These are phyloP conservation scores for Sodiomyces alkalinus DNA, from an alignment of 2,329 filamentous ascomycete species.

Conservation along the genomic window DNA sequence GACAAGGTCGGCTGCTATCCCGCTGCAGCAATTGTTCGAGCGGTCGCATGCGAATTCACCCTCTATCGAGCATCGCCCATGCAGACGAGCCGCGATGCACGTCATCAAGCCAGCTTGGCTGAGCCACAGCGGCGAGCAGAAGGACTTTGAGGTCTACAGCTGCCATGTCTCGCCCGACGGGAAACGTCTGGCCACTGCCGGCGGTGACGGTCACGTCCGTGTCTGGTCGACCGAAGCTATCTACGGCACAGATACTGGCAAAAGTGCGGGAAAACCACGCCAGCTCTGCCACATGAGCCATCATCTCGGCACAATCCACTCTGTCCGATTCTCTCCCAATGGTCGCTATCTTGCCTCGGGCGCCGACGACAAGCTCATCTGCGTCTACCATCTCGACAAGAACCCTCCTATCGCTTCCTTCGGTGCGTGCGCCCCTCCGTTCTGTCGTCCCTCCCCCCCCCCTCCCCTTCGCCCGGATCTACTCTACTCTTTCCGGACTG, in stretches of 20 bases:
- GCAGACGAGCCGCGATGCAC: conserved; percentile 40
- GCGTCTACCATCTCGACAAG: conserved; percentile 83
- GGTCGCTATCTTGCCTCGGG: conserved; percentile 91
- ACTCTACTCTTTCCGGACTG: too few relatives aligned
- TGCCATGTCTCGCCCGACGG: conserved; percentile 95
- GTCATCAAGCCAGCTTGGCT: conserved; percentile 94
- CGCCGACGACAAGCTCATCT: conserved; percentile 97
- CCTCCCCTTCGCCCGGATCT: too few relatives aligned
- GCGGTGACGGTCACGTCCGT: conserved; percentile 92
- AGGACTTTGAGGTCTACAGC: conserved; percentile 97
- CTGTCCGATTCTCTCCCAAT: conserved; percentile 91
- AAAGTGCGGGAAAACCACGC: conserved; percentile 45
- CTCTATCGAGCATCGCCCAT: neutral
- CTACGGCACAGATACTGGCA: conserved; percentile 39
- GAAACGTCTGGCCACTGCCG: conserved; percentile 78
- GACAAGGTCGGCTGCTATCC: neutral
- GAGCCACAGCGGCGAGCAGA: conserved; percentile 91
- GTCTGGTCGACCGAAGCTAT: conserved; percentile 97
- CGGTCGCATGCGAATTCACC: neutral
- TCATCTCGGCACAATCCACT: conserved; percentile 93
- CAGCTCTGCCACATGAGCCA: conserved; percentile 98
- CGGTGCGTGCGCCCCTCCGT: conserved; percentile 40
- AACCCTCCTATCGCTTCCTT: conserved; percentile 69
- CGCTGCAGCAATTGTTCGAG: neutral
- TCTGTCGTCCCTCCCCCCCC: neutral